Percentiles rank a stretch among this genome's conserved stretches.
Evolutionary conservation across 768 basidiomycete genomes (phyloP).

Genomic region (Pleurotus pulmonarius): DNA sequence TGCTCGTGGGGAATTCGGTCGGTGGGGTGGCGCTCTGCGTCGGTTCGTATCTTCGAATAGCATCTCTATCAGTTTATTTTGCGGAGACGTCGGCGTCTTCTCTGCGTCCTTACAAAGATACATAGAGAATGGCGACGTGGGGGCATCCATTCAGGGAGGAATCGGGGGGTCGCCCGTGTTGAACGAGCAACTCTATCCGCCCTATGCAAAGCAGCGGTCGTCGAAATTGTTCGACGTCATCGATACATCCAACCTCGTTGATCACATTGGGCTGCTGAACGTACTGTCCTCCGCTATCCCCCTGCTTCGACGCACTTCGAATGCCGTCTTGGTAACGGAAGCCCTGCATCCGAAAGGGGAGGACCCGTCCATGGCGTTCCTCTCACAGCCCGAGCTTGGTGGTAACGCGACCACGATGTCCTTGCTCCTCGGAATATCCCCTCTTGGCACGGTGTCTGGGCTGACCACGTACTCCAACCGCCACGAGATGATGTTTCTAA

Average conservation of each 20-base stretch:
- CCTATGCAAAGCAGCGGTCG: neutral
- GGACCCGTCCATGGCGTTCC: constrained; percentile 28
- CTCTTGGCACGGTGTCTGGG: constrained; percentile 28
- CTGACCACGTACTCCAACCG: constrained; percentile 31
- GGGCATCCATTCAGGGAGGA: constrained; percentile 13
- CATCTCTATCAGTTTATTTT: constrained; percentile 21
- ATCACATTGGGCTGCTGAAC: constrained; percentile 36
- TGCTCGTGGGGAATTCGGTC: constrained; percentile 19
- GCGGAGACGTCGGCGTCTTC: constrained; percentile 23
- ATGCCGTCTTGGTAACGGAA: constrained; percentile 30
- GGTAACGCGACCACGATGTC: constrained; percentile 29
- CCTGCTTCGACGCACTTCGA: constrained; percentile 18
- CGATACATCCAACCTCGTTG: constrained; percentile 37
- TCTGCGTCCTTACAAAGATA: constrained; percentile 19
- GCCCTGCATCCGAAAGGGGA: constrained; percentile 18
- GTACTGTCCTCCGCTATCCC: constrained; percentile 27
- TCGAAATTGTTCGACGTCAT: constrained; percentile 31
- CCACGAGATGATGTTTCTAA: constrained; percentile 25
- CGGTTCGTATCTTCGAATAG: constrained; percentile 9
- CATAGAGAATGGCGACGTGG: constrained; percentile 6
- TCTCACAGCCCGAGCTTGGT: constrained; percentile 18
- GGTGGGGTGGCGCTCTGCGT: constrained; percentile 27
- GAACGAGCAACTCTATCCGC: constrained; percentile 21
- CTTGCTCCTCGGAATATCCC: constrained; percentile 30
- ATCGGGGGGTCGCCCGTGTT: constrained; percentile 24